Conservation (phyloP, 768 basidiomycete species). For the Guyanaporus albipodus region DNA sequence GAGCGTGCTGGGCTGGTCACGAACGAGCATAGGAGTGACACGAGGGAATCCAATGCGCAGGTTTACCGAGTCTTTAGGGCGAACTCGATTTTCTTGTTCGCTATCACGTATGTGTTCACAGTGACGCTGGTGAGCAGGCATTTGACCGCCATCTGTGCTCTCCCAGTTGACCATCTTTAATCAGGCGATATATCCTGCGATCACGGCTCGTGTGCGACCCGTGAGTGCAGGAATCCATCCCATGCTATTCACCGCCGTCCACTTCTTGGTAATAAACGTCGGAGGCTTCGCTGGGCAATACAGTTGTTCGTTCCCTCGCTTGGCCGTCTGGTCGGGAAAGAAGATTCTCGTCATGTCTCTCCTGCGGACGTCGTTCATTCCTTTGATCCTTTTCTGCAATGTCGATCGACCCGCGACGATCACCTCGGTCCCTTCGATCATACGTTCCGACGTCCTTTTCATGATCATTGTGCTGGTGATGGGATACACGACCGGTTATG, state of each 20-base stretch:
- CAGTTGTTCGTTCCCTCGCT: conserved; percentile 72
- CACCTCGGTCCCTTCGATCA: conserved; percentile 35
- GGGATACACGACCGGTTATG: conserved; percentile 74
- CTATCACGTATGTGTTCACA: background rate
- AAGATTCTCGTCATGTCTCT: conserved; percentile 4
- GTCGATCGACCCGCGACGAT: conserved; percentile 47
- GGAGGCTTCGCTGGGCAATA: conserved; percentile 71
- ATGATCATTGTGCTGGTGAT: conserved; percentile 68
- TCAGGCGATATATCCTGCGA: background rate
- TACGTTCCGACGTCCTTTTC: conserved; percentile 74
- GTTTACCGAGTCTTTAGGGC: background rate
- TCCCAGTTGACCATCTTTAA: conserved; percentile 2
- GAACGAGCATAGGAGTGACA: background rate
- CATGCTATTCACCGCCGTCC: conserved; percentile 38
- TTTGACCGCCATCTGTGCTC: background rate
- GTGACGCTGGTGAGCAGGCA: background rate
- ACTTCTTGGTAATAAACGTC: conserved; percentile 70
- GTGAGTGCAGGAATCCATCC: background rate
- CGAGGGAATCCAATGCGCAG: background rate
- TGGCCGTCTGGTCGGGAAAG: conserved; percentile 40
- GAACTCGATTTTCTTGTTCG: background rate
- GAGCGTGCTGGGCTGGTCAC: background rate
- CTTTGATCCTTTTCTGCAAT: conserved; percentile 39
- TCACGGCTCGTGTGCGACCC: background rate
- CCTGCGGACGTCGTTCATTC: conserved; percentile 1